Conservation (phyloP, 2,329 filamentous ascomycete species). For the Tricladium varicosporioides region DNA sequence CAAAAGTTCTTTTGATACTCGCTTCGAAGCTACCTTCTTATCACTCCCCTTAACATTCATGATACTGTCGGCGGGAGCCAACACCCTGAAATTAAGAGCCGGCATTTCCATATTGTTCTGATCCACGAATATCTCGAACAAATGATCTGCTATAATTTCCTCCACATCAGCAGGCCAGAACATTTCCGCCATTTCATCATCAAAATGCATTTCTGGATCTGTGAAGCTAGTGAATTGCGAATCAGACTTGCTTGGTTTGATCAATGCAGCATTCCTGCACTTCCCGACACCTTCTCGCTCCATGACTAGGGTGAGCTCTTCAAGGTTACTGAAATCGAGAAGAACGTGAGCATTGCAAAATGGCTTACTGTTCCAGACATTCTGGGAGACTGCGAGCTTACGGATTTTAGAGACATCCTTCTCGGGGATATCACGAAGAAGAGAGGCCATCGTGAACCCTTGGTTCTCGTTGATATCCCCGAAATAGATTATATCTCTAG, state of each 20-base stretch:
- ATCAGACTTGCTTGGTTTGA: neutral
- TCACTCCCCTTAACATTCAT: neutral
- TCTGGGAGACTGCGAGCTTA: neutral
- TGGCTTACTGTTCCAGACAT: slow-evolving; percentile 1
- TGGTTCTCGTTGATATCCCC: neutral
- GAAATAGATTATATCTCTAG: neutral
- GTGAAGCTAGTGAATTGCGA: neutral
- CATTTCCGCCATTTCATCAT: neutral
- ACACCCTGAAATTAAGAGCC: neutral
- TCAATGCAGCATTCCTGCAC: neutral
- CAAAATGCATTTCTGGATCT: neutral
- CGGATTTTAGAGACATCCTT: slow-evolving; percentile 1
- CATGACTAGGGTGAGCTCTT: neutral
- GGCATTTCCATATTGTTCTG: neutral
- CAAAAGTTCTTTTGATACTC: neutral
- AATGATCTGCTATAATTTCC: neutral
- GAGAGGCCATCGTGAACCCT: neutral
- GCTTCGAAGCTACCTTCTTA: neutral
- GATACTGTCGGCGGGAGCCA: neutral
- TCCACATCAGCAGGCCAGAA: neutral
- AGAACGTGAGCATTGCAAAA: neutral
- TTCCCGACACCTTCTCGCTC: neutral
- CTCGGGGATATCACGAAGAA: neutral
- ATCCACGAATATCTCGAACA: neutral
- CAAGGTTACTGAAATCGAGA: neutral